These are phyloP conservation scores for Agrocybe pediades DNA, from an alignment of 768 basidiomycete genomes.

Conservation along the genomic window DNA sequence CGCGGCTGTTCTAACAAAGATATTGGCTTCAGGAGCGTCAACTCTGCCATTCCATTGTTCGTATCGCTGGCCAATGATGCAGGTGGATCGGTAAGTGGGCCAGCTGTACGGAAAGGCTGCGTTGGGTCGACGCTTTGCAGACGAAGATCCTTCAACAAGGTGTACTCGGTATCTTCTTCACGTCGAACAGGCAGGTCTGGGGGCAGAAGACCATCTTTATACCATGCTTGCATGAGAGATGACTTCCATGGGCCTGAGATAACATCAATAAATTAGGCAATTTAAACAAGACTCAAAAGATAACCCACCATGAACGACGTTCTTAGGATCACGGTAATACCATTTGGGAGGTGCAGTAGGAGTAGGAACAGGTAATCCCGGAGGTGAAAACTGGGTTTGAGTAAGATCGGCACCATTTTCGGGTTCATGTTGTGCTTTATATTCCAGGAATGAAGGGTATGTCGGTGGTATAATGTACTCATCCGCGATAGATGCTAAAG, in stretches of 20 bases:
- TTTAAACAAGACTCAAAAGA: background rate
- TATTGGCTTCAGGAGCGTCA: constrained; percentile 68
- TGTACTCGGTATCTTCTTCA: constrained; percentile 72
- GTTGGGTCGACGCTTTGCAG: constrained; percentile 82
- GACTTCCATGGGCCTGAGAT: constrained; percentile 81
- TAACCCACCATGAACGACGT: constrained; percentile 70
- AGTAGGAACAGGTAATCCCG: constrained; percentile 74
- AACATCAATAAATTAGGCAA: constrained; percentile 10
- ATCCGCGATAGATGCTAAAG: constrained; percentile 85
- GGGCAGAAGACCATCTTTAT: constrained; percentile 80
- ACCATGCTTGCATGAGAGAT: constrained; percentile 89
- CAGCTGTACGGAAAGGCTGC: constrained; percentile 67
- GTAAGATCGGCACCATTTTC: constrained; percentile 44
- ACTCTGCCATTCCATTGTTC: constrained; percentile 39
- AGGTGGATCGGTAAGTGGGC: constrained; percentile 33
- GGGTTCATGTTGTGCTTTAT: constrained; percentile 65
- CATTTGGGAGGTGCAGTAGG: constrained; percentile 71
- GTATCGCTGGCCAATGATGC: constrained; percentile 7
- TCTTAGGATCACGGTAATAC: constrained; percentile 86
- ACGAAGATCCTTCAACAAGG: constrained; percentile 71
- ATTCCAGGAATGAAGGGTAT: constrained; percentile 76
- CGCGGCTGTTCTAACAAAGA: constrained; percentile 77
- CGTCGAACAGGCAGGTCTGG: constrained; percentile 80
- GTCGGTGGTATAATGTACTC: constrained; percentile 92
- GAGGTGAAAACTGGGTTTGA: constrained; percentile 74